Conservation (phyloP, 768 basidiomycete genomes). For the Hemileccinum rubropunctum region DNA sequence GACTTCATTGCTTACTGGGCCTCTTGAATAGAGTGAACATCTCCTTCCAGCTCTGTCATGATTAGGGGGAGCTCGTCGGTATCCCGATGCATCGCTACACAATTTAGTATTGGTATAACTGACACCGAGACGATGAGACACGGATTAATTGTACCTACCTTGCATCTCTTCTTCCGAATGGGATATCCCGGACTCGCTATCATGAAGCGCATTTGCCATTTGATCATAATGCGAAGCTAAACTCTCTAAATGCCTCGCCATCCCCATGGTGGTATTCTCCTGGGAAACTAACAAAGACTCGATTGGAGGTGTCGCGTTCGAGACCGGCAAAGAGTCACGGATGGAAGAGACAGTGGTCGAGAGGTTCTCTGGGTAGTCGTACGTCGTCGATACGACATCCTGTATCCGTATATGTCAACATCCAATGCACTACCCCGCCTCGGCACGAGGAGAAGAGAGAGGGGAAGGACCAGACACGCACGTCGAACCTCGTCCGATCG, state of each 20-base stretch:
- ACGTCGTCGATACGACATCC: constrained; percentile 61
- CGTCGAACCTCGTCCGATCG: constrained; percentile 66
- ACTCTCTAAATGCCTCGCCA: constrained; percentile 73
- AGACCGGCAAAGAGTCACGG: constrained; percentile 46
- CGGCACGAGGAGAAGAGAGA: neutral
- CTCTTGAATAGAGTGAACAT: constrained; percentile 48
- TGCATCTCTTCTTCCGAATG: constrained; percentile 69
- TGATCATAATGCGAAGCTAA: constrained; percentile 74
- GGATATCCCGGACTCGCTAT: constrained; percentile 64
- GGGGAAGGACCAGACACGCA: constrained; percentile 35
- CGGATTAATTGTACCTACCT: constrained; percentile 37
- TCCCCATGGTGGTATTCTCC: constrained; percentile 54
- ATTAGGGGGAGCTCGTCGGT: constrained; percentile 75
- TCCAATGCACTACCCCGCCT: too few species aligned
- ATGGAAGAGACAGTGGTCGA: constrained; percentile 54
- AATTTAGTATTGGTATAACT: neutral
- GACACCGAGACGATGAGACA: neutral
- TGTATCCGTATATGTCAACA: constrained; percentile 25
- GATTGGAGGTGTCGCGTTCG: constrained; percentile 38
- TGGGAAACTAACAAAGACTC: constrained; percentile 45
- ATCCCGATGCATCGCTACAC: constrained; percentile 74
- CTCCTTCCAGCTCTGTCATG: constrained; percentile 67
- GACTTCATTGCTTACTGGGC: constrained; percentile 47
- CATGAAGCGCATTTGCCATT: constrained; percentile 66
- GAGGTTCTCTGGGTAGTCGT: constrained; percentile 67